Evolutionary conservation across 352 stramenopile species (phyloP), one percentile per base, ranked within the genome.

Genomic region (Pythium oligandrum): DNA sequence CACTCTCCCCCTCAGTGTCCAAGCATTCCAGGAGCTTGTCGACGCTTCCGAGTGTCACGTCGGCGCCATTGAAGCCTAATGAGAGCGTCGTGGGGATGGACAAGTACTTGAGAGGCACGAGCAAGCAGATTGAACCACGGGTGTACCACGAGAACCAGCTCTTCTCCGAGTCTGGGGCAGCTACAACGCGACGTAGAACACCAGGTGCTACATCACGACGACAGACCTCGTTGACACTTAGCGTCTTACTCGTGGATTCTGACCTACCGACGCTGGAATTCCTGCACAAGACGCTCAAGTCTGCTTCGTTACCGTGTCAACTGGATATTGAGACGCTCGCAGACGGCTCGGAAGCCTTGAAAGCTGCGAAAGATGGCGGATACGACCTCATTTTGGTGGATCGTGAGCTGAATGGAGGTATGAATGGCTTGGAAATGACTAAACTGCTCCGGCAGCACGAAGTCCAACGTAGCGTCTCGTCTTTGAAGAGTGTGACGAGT

Each of bases 321-420:
- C 46, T 86, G 11, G 63, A 80, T 9, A 59, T 88, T 26, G 78
- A 94, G 49, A 83, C 64, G 40, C 83, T 93, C 51, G 73, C 73
- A 32, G 63, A 80, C 12, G 57, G 77, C 11, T 48, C 43, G 12
- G 71, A 90, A 35, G 84, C 83, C 0, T 56, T 93, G 1, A 66
- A 78, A 10, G 52, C 50, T 26, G 71, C 71, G 9, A 70, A 88
- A 37, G 59, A 79, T 4, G 73, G 64, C 32, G 42, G 70, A 31
- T 97, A 88, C 59, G 88, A 96, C 47, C 73, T 93, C 26, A 60
- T 98, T 11, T 55, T 98, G 2, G 59, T 96, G 4, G 81, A 91
- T n/a, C 73, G 90, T 39, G 74, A 86, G 35, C 58, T 97, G 37
- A 53, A 57, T 17, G 46, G 17, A 5, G 61, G 64, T 2, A 70